Base-by-base conservation (phyloP, 805 yeast genomes). In the Lachancea nothofagi region DNA sequence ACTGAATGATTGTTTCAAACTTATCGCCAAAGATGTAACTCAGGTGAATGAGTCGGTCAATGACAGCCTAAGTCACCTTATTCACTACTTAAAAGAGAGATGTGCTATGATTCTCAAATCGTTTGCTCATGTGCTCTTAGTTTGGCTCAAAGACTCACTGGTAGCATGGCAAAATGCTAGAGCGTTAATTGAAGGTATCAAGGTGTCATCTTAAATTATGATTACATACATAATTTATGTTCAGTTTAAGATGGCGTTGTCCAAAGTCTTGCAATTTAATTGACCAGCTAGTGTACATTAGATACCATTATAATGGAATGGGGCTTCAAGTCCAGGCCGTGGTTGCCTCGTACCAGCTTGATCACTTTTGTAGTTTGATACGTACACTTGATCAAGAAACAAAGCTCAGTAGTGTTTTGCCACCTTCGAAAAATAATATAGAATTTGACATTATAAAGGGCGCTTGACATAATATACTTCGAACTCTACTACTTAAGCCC, bases 151-250 rank as follows among this genome's bases (percentile, higher is more conserved):
- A 32, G 72, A 65, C 41, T 63, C 66, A 40, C 45, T 66, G 20
- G 50, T 52, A 15, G 62, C 67, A 10, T 67, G 72, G 72, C 57
- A 64, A 44, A 59, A 59, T 33, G 68, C 71, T 8, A 62, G 59
- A 39, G 19, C 21, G 5, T 33, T 41, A 17, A 48, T 54, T 5
- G 39, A 41, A 27, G 30, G 42, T 10, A 45, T 47, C 23, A 20
- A 34, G 14, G 30, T 38, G 36, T 36, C 39, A 24, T 27, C 40
- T 20, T 20, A 18, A 29, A 7, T n/a, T n/a, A n/a, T n/a, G n/a
- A n/a, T n/a, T n/a, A n/a, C n/a, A n/a, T n/a, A n/a, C n/a, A n/a
- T n/a, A n/a, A n/a, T n/a, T n/a, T n/a, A n/a, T n/a, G n/a, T n/a
- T n/a, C n/a, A n/a, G n/a, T n/a, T n/a, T n/a, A n/a, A n/a, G n/a